Evolutionary conservation across 371 early-diverging fungal genomes (phyloP).

Genomic region (Mortierella sp.): DNA sequence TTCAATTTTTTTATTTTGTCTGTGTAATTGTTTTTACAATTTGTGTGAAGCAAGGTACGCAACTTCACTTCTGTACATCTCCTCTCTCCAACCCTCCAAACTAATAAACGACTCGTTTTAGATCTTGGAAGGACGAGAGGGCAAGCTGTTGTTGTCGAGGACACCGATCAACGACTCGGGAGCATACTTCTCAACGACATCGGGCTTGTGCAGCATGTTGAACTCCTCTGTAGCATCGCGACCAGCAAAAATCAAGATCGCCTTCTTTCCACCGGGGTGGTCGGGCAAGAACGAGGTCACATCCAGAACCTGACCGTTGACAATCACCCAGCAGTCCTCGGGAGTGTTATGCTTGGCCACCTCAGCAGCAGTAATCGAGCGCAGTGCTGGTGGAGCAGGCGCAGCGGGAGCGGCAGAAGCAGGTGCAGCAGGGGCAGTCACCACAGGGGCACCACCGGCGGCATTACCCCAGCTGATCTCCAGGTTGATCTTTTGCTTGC

Average conservation of each 20-base stretch:
- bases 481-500: slow-evolving; percentile 72
- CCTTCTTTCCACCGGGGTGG: slow-evolving; percentile 92
- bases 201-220: slow-evolving; percentile 92
- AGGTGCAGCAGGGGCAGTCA: slow-evolving; percentile 50
- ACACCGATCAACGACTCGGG: slow-evolving; percentile 85
- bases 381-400: slow-evolving; percentile 49
- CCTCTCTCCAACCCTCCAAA: background rate
- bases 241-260: slow-evolving; percentile 87
- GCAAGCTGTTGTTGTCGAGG: slow-evolving; percentile 64
- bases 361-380: slow-evolving; percentile 72
- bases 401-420: slow-evolving; percentile 55
- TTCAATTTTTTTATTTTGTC: too few relatives aligned
- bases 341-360: slow-evolving; percentile 91
- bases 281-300: slow-evolving; percentile 92
- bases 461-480: slow-evolving; percentile 68
- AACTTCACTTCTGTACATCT: background rate
- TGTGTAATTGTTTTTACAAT: too few relatives aligned
- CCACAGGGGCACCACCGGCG: slow-evolving; percentile 30
- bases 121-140: slow-evolving; percentile 56
- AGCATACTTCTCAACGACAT: slow-evolving; percentile 91
- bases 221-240: slow-evolving; percentile 91
- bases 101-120: slow-evolving; percentile 15
- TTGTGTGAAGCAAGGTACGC: too few relatives aligned
- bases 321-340: slow-evolving; percentile 96
- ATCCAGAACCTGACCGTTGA: slow-evolving; percentile 93